Evolutionary conservation across 768 basidiomycete species (phyloP), one percentile per base, ranked within the genome.

Genomic region (Pleurotus tuber-regium): DNA sequence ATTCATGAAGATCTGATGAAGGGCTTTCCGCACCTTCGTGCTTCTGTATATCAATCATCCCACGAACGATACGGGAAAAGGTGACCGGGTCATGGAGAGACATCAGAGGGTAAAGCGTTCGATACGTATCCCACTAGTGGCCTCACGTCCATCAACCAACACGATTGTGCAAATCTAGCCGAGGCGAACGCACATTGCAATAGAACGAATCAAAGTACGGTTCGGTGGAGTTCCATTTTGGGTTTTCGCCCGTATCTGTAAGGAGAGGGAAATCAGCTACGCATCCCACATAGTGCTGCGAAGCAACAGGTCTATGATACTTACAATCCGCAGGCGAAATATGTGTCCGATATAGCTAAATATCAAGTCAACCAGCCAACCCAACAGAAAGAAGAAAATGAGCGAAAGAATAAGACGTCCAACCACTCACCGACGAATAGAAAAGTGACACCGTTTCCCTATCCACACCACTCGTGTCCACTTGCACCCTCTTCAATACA

Each of bases 161-260:
- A 9, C 41, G 12, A n/a, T 11, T 4, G 2, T 24, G n/a, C 29
- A 8, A 21, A 28, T 43, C 10, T 31, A 26, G 29, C 36, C 48
- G 12, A 43, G 26, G 18, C 8, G 8, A n/a, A 58, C 77, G n/a
- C 54, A 82, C 83, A 51, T 86, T 85, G 66, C 84, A 86, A 54
- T 86, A 85, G 44, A 84, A 73, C 0, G 83, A 83, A 61, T 86
- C 83, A 50, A 73, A 85, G 54, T 86, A 86, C 1, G 84, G 83
- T 55, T 84, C 83, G 0, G 72, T 73, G 0, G 83, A 85, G 43
- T 76, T 73, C 83, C 83, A 85, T 42, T 71, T 73, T 0, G 82
- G 79, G 53, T 84, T 84, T 63, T 86, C 84, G 19, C 79, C 82
- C 4, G 78, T 80, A 58, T 84, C 83, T 83, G 49, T 6, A 14